phyloP scores from a whole-genome alignment of 768 basidiomycete species.

The Kwoniella newhampshirensis region DNA sequence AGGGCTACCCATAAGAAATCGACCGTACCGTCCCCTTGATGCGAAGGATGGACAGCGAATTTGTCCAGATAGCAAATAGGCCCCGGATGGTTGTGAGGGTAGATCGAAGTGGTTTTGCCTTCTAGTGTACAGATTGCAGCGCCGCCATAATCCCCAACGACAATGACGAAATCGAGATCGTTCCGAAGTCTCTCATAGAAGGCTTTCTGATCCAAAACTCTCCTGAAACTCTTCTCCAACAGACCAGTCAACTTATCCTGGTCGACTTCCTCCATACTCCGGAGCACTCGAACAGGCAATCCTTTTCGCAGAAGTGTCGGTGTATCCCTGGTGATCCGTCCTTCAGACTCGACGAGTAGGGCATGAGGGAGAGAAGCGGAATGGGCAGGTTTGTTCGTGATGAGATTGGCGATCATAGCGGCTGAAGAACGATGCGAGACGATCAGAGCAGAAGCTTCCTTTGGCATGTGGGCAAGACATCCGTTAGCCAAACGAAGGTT shows the following conservation, averaged over 20 bases:
- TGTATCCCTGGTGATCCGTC: constrained; percentile 74
- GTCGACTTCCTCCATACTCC: constrained; percentile 68
- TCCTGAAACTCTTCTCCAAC: constrained; percentile 82
- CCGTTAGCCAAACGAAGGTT: constrained; percentile 81
- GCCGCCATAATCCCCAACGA: constrained; percentile 93
- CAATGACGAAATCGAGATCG: constrained; percentile 82
- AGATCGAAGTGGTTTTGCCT: constrained; percentile 13
- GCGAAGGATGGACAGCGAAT: constrained; percentile 89
- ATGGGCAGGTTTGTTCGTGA: constrained; percentile 95
- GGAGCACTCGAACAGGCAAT: constrained; percentile 77
- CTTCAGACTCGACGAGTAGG: constrained; percentile 66
- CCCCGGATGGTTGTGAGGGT: constrained; percentile 5
- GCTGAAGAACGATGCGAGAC: constrained; percentile 96
- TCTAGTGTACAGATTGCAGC: constrained; percentile 86
- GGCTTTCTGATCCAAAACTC: constrained; percentile 65
- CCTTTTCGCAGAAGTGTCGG: constrained; percentile 91
- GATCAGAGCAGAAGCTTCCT: constrained; percentile 89
- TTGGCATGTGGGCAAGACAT: constrained; percentile 89
- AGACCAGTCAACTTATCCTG: constrained; percentile 70
- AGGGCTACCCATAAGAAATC: constrained; percentile 99
- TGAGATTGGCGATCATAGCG: constrained; percentile 91
- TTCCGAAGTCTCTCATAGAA: constrained; percentile 78
- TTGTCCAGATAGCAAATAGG: constrained; percentile 87
- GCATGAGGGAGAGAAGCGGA: constrained; percentile 95
- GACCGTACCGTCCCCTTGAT: constrained; percentile 97